phyloP scores from a whole-genome alignment of 768 basidiomycete species.

The Amanita pseudoporphyria region DNA sequence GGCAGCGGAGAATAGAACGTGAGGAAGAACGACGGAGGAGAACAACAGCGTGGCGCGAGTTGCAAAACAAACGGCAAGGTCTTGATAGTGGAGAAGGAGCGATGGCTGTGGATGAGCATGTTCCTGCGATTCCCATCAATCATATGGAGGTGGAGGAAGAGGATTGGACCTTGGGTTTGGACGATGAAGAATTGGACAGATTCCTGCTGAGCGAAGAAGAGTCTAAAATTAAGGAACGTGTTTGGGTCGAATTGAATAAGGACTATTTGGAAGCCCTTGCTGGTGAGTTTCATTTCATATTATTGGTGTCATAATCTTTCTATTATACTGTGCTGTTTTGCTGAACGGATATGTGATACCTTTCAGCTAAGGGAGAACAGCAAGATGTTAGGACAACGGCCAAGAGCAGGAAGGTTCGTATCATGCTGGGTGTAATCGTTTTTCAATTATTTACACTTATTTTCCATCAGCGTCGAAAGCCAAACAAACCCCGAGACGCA shows the following conservation, averaged over 20 bases:
- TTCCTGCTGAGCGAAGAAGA: slow-evolving; percentile 76
- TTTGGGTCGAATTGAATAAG: slow-evolving; percentile 91
- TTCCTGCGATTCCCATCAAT: background rate
- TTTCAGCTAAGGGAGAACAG: slow-evolving; percentile 60
- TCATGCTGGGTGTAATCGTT: slow-evolving; percentile 27
- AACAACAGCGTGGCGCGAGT: slow-evolving; percentile 2
- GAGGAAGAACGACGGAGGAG: slow-evolving; percentile 5
- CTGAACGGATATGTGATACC: slow-evolving; percentile 30
- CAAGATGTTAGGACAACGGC: slow-evolving; percentile 27
- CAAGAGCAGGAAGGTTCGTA: slow-evolving; percentile 75
- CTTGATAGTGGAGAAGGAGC: background rate
- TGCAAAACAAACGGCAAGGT: background rate
- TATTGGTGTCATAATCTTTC: slow-evolving; percentile 7
- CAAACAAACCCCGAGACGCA: slow-evolving; percentile 59
- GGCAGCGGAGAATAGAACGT: slow-evolving; percentile 29
- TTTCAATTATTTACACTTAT: slow-evolving; percentile 16
- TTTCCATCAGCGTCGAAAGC: slow-evolving; percentile 54
- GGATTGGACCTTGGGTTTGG: slow-evolving; percentile 59
- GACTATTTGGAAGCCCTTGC: slow-evolving; percentile 87
- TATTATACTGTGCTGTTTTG: slow-evolving; percentile 17
- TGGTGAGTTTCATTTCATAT: slow-evolving; percentile 33
- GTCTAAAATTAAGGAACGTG: slow-evolving; percentile 76
- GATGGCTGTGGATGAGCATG: background rate
- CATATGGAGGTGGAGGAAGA: slow-evolving; percentile 24
- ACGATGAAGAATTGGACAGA: slow-evolving; percentile 82